Evolutionary conservation across 2,329 filamentous ascomycete genomes (phyloP).

Genomic region (Aspergillus calidoustus): DNA sequence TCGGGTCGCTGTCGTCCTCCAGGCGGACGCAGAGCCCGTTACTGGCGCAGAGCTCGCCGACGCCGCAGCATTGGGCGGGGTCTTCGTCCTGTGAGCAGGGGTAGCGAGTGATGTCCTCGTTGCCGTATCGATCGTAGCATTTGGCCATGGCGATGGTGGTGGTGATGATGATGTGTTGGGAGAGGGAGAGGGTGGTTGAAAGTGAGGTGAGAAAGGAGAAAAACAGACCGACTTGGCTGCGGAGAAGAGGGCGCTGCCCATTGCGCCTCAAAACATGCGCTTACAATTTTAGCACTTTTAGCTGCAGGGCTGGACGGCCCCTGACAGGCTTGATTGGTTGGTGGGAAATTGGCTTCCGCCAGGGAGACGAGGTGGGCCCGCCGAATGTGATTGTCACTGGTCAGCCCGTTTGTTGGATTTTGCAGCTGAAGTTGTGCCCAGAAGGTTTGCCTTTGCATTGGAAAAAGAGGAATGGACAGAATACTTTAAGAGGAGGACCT

Average conservation of each 20-base stretch:
- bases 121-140: slow-evolving; percentile 1
- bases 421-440: neutral
- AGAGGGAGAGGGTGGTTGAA: neutral
- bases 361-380: too few relatives aligned
- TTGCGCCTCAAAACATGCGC: neutral
- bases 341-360: neutral
- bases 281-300: neutral
- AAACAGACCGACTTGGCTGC: neutral
- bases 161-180: neutral
- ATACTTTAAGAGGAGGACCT: neutral
- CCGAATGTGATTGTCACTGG: neutral
- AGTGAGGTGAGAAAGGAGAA: neutral
- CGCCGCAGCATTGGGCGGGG: slow-evolving; percentile 1
- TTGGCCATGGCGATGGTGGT: neutral
- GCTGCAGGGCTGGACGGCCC: neutral
- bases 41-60: neutral
- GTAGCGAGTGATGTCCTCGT: neutral
- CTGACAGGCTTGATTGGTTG: neutral
- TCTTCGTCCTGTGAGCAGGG: neutral
- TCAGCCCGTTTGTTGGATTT: neutral
- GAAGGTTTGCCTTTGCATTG: too few relatives aligned
- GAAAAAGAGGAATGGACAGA: neutral
- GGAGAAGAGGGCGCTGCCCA: neutral
- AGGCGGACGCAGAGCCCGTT: slow-evolving; percentile 2
- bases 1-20: neutral